These are phyloP conservation scores for Cyclostephanos tholiformis DNA, from an alignment of 108 stramenopile genomes.

Conservation along the genomic window DNA sequence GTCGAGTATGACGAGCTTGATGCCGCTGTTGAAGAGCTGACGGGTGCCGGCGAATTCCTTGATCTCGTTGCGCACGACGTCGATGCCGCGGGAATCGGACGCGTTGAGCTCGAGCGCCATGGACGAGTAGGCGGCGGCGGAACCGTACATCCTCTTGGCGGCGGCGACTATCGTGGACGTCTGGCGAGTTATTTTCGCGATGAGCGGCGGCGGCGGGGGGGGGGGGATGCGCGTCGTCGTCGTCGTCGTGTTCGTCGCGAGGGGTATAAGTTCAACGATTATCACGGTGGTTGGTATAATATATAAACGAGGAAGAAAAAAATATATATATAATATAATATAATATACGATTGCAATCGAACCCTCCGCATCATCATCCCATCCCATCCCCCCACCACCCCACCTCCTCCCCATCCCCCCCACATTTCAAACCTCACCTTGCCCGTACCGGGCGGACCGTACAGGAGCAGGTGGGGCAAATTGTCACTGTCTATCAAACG, in stretches of 20 bases:
- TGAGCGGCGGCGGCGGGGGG: no score
- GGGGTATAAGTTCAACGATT: no score
- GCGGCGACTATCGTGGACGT: conserved; percentile 94
- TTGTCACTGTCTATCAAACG: conserved; percentile 91
- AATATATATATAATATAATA: no score
- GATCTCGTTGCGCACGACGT: conserved; percentile 95
- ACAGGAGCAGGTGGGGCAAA: conserved; percentile 96
- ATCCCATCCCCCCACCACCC: no score
- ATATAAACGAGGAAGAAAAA: no score
- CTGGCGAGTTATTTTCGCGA: conserved; percentile 52
- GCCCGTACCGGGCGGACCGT: conserved; percentile 93
- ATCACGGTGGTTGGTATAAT: no score
- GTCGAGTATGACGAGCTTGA: conserved; percentile 92
- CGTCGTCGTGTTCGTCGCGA: no score
- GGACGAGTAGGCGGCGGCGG: conserved; percentile 57
- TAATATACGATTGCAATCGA: no score
- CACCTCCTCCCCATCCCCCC: conserved; percentile 16
- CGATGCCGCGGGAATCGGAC: conserved; percentile 84
- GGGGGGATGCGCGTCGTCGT: no score
- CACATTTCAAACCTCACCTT: conserved; percentile 53
- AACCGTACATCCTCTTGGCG: conserved; percentile 94
- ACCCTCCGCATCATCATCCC: no score
- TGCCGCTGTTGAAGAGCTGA: conserved; percentile 82
- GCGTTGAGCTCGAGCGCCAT: conserved; percentile 95
- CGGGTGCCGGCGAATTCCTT: conserved; percentile 95